Evolutionary conservation across 768 basidiomycete genomes (phyloP), one percentile per base, ranked within the genome.

Genomic region (Leccinum pellstonianum): DNA sequence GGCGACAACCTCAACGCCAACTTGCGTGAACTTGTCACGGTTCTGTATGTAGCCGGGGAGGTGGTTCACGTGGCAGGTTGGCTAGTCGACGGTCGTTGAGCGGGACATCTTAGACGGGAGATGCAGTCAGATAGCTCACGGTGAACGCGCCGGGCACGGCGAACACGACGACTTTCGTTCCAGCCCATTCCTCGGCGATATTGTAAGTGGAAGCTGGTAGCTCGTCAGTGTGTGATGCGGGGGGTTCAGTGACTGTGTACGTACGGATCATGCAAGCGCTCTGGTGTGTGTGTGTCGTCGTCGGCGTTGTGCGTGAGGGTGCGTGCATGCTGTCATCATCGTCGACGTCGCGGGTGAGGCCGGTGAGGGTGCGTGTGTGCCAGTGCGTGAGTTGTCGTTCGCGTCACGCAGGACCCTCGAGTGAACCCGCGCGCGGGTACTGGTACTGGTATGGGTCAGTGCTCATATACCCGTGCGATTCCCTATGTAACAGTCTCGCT

Each of bases 131-230:
- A 11, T 52, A 17, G 61, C 86, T 60, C 62, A 90, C 90, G 15
- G 90, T 90, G 77, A 91, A 91, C 15, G 89, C 88, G 50, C 91
- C 91, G 15, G 90, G 91, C 35, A 91, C 88, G 58, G 88, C 78
- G 71, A 93, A 81, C 55, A 92, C 68, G 41, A 92, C 87, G 56
- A 93, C 88, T 71, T 88, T 90, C 79, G 92, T 92, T 68, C 86
- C 86, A 72, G 86, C 88, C 88, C 88, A 91, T 51, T 82, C 79
- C 59, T 85, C 77, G 25, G 85, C 14, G 59, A 68, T 89, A 43
- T 73, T 75, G 62, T 90, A 74, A 43, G 76, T 76, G 50, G 74
- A 72, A 38, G 85, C 88, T 88, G 68, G 1, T 41, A 6, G 29
- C 21, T 58, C 11, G 5, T 52, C 29, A 52, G 25, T 8, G n/a